These are phyloP conservation scores for Astragalus glycyphyllos DNA, from an alignment of 306 rosid species.

Conservation along the genomic window DNA sequence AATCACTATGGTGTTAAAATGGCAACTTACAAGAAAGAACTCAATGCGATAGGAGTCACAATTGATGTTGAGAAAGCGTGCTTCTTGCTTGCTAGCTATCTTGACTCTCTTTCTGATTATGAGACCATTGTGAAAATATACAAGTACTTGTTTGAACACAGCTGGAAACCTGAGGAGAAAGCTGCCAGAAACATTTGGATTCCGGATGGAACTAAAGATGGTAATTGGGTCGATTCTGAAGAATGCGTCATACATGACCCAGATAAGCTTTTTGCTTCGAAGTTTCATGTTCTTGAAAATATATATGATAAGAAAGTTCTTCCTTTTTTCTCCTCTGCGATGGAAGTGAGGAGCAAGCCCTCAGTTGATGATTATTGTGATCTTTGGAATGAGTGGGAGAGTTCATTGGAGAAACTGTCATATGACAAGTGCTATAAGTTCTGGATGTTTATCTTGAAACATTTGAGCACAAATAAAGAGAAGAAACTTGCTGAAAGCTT, in stretches of 20 bases:
- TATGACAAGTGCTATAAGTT: conserved; percentile 61
- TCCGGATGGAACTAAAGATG: conserved; percentile 48
- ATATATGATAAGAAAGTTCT: conserved; percentile 46
- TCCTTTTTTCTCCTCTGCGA: conserved; percentile 51
- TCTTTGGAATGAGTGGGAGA: conserved; percentile 78
- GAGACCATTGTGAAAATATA: conserved; percentile 51
- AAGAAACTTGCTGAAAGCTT: conserved; percentile 47
- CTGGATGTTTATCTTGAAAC: conserved; percentile 59
- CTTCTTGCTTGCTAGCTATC: conserved; percentile 55
- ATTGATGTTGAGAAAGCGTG: conserved; percentile 51
- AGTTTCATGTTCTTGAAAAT: conserved; percentile 51
- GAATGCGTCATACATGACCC: conserved; percentile 62
- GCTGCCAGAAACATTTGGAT: conserved; percentile 63
- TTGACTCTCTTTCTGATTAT: conserved; percentile 42
- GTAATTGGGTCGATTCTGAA: conserved; percentile 55
- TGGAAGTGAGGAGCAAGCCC: conserved; percentile 54
- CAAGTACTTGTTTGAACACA: conserved; percentile 46
- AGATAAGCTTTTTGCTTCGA: conserved; percentile 60
- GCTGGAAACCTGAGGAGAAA: conserved; percentile 57
- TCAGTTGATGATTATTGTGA: conserved; percentile 58
- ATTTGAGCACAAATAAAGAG: conserved; percentile 40
- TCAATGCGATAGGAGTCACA: conserved; percentile 60
- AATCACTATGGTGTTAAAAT: conserved; percentile 55
- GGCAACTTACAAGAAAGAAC: conserved; percentile 53
- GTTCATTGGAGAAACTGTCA: conserved; percentile 45